Conservation (phyloP, 2,329 filamentous ascomycete species). For the Dactylellina haptotyla region DNA sequence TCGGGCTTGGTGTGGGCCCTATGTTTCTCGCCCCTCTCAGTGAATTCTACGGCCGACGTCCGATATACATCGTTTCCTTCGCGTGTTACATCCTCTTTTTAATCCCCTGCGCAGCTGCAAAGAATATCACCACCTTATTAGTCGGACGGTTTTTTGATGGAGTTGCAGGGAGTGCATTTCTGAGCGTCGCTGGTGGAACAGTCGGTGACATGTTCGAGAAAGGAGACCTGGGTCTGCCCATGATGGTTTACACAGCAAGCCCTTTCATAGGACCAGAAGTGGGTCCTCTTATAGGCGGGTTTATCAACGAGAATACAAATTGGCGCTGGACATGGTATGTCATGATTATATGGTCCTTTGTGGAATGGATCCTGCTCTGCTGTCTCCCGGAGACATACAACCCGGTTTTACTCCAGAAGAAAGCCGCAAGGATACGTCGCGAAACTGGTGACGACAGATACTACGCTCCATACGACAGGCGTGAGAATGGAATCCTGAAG, state of each 20-base stretch:
- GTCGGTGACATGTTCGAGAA: slow-evolving; percentile 81
- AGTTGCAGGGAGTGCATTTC: slow-evolving; percentile 74
- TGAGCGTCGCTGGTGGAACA: slow-evolving; percentile 82
- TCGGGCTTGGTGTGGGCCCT: slow-evolving; percentile 72
- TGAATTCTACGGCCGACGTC: slow-evolving; percentile 81
- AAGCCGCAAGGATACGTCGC: slow-evolving; percentile 75
- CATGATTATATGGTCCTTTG: slow-evolving; percentile 79
- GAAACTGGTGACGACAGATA: slow-evolving; percentile 81
- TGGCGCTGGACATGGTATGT: slow-evolving; percentile 90
- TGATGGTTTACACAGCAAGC: slow-evolving; percentile 79
- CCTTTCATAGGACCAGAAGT: slow-evolving; percentile 73
- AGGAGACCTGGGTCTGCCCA: slow-evolving; percentile 77
- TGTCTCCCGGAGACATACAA: slow-evolving; percentile 90
- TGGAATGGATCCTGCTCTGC: slow-evolving; percentile 73
- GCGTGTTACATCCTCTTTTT: slow-evolving; percentile 80
- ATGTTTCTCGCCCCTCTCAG: slow-evolving; percentile 69
- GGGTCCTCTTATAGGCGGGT: slow-evolving; percentile 75
- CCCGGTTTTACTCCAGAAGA: slow-evolving; percentile 76
- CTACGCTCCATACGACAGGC: slow-evolving; percentile 79
- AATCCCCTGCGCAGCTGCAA: slow-evolving; percentile 81
- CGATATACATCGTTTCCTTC: slow-evolving; percentile 81
- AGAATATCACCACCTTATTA: slow-evolving; percentile 82
- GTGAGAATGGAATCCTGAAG: slow-evolving; percentile 72
- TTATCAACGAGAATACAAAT: slow-evolving; percentile 78
- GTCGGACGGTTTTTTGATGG: slow-evolving; percentile 81